These are phyloP conservation scores for Rhodotorula babjevae DNA, from an alignment of 768 basidiomycete species.

Conservation along the genomic window DNA sequence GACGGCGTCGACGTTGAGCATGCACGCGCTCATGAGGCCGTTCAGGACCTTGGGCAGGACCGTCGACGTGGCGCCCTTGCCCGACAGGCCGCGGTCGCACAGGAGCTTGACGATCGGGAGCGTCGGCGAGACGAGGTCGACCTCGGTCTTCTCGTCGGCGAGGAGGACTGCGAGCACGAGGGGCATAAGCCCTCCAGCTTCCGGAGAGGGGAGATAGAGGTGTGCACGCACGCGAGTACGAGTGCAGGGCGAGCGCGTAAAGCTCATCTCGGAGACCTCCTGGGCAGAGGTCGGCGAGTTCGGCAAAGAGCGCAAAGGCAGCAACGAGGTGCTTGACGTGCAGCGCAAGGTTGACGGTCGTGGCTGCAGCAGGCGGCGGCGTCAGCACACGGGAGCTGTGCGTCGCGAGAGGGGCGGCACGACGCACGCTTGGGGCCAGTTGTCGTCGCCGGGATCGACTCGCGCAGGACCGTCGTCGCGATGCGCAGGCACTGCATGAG, in stretches of 20 bases:
- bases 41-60: constrained; percentile 59
- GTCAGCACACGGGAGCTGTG: too few species aligned
- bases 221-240: constrained; percentile 63
- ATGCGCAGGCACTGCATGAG: constrained; percentile 72
- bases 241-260: constrained; percentile 67
- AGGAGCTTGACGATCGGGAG: constrained; percentile 73
- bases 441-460: constrained; percentile 55
- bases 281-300: constrained; percentile 59
- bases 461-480: constrained; percentile 71
- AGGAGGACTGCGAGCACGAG: constrained; percentile 58
- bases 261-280: constrained; percentile 65
- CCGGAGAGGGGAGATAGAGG: too few species aligned
- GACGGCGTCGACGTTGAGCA: constrained; percentile 86
- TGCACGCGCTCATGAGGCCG: constrained; percentile 67
- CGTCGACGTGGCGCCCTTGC: constrained; percentile 48
- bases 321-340: constrained; percentile 61
- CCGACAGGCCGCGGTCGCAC: constrained; percentile 52
- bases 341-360: constrained; percentile 52
- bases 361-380: constrained; percentile 36
- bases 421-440: constrained; percentile 39
- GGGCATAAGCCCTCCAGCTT: too few species aligned
- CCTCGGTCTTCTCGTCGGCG: constrained; percentile 74
- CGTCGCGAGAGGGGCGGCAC: constrained; percentile 18
- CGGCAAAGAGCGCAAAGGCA: constrained; percentile 61
- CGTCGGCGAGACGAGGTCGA: constrained; percentile 74